Conservation (phyloP, 805 yeast genomes). For the Candida corydali region DNA sequence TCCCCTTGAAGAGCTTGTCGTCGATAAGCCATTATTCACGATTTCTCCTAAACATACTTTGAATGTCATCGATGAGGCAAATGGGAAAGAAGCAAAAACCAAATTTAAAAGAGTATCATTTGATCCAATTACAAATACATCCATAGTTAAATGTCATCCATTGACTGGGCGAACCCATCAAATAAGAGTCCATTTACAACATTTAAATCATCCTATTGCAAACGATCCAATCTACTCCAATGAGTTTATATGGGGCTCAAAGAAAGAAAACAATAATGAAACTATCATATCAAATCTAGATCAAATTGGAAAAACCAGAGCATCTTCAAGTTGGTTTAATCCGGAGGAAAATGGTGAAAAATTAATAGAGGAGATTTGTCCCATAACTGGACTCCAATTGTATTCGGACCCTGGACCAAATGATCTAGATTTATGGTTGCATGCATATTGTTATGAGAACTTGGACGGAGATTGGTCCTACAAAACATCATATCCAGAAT, state of each 20-base stretch:
- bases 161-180: conserved; percentile 94
- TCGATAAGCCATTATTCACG: conserved; percentile 66
- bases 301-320: conserved; percentile 63
- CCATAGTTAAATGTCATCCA: conserved; percentile 81
- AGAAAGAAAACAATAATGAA: conserved; percentile 45
- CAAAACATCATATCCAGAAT: conserved; percentile 70
- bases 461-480: conserved; percentile 61
- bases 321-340: conserved; percentile 66
- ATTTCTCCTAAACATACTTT: conserved; percentile 71
- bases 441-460: conserved; percentile 78
- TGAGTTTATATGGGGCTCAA: conserved; percentile 72
- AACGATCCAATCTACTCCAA: conserved; percentile 78
- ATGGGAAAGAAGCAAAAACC: conserved; percentile 75
- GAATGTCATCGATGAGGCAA: conserved; percentile 45
- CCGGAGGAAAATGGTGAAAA: conserved; percentile 64
- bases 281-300: conserved; percentile 50
- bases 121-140: conserved; percentile 51
- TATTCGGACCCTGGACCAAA: conserved; percentile 87
- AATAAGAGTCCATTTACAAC: conserved; percentile 88
- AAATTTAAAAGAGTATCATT: conserved; percentile 62
- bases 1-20: conserved; percentile 51
- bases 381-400: conserved; percentile 61
- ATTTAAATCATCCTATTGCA: conserved; percentile 46
- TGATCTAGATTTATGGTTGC: conserved; percentile 86
- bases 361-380: conserved; percentile 55